Percentiles rank a stretch among this genome's conserved stretches.
Conservation (phyloP, 1,139 yeast genomes). For the Taphrina flavorubra region DNA sequence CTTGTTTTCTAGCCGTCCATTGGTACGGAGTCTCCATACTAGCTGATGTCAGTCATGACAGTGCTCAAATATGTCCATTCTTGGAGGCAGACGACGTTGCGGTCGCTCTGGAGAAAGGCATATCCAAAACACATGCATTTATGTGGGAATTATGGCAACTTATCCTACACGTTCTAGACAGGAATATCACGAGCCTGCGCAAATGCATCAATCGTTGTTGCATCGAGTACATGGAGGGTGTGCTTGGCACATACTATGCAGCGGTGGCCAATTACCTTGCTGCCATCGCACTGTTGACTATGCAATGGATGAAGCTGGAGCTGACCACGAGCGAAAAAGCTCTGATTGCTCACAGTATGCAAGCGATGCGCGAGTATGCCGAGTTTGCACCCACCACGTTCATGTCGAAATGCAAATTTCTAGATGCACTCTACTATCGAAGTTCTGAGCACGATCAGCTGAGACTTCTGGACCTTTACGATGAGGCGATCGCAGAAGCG, state of each 20-base stretch:
- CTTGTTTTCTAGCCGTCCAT: constrained; percentile 14
- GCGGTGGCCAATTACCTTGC: constrained; percentile 7
- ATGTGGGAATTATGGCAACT: constrained; percentile 22
- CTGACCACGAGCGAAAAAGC: not conserved
- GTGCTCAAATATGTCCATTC: not conserved
- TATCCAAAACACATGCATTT: constrained; percentile 17
- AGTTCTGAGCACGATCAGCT: constrained; percentile 3
- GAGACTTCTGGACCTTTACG: constrained; percentile 4
- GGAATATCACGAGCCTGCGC: not conserved
- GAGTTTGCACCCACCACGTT: constrained; percentile 21
- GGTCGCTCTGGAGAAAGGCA: not conserved
- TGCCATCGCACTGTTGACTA: not conserved
- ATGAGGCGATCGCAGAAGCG: constrained; percentile 6
- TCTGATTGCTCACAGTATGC: not conserved
- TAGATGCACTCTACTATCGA: constrained; percentile 3
- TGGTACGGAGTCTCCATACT: constrained; percentile 2
- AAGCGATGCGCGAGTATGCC: constrained; percentile 8
- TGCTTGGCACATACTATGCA: constrained; percentile 18
- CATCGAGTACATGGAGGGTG: constrained; percentile 5
- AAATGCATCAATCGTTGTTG: constrained; percentile 11
- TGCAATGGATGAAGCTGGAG: not conserved
- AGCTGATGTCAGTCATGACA: not conserved
- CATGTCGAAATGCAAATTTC: constrained; percentile 18
- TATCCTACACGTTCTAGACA: not conserved
- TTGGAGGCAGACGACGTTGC: not conserved